phyloP scores from a whole-genome alignment of 2,329 filamentous ascomycete species.

The Scolecobasidium constrictum region DNA sequence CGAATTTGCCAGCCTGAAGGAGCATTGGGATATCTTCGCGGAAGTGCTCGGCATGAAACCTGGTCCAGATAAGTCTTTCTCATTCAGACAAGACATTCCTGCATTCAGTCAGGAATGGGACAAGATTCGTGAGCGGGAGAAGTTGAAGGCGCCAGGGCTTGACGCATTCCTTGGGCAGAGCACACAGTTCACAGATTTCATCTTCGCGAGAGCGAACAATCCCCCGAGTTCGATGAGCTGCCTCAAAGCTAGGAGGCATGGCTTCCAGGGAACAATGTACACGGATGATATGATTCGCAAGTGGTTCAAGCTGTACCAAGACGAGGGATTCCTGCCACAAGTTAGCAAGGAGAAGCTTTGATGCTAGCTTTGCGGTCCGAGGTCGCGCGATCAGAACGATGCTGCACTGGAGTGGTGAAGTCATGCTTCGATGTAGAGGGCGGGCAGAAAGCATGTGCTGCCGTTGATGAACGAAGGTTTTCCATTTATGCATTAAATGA shows the following conservation, averaged over 20 bases:
- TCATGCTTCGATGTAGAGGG: no score
- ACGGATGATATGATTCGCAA: conserved; percentile 5
- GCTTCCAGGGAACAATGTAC: background rate
- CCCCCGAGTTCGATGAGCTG: conserved; percentile 5
- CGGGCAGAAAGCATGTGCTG: no score
- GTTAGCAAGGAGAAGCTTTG: no score
- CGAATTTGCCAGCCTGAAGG: background rate
- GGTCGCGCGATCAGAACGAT: no score
- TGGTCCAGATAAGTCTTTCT: background rate
- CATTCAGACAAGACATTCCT: background rate
- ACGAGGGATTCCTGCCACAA: conserved; percentile 4
- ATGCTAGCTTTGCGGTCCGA: no score
- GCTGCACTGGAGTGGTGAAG: no score
- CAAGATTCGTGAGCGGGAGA: background rate
- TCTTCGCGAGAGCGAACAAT: background rate
- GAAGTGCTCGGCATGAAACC: conserved; percentile 1
- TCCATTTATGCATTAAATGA: no score
- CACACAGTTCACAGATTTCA: conserved; percentile 4
- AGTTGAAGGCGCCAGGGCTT: background rate
- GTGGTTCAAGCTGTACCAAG: conserved; percentile 5
- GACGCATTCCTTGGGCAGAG: conserved; percentile 4
- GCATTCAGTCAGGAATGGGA: conserved; percentile 3
- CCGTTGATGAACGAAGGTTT: no score
- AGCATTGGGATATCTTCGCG: conserved; percentile 3
- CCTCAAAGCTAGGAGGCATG: background rate